Conservation (phyloP, 208 protist species). For the Crithidia mellificae region DNA sequence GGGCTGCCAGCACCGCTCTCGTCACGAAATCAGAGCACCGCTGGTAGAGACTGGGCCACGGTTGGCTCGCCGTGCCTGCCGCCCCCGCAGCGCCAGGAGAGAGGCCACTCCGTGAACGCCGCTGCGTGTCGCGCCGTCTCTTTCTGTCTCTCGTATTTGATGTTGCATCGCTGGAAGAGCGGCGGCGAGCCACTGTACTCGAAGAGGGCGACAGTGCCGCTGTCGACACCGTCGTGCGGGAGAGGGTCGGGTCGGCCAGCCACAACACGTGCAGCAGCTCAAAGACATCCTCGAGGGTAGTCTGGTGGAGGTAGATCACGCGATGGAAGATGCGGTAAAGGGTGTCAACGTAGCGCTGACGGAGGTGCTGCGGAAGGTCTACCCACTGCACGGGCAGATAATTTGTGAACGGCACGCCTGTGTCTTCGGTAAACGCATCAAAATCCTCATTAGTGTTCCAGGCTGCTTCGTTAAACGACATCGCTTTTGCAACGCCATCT, state of each 20-base stretch:
- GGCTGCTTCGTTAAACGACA: too few species aligned
- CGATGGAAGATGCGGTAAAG: conserved; percentile 21
- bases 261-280: conserved; percentile 33
- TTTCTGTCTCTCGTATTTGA: not conserved
- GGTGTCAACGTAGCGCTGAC: conserved; percentile 26
- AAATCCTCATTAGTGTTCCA: too few species aligned
- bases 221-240: not conserved
- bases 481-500: too few species aligned
- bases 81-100: too few species aligned
- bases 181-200: too few species aligned
- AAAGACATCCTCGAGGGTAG: conserved; percentile 11
- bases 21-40: not conserved
- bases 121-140: not conserved
- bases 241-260: conserved; percentile 25
- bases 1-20: not conserved
- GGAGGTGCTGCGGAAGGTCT: conserved; percentile 10
- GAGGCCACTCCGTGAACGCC: not conserved
- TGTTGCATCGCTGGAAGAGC: too few species aligned
- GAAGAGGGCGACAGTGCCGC: not conserved
- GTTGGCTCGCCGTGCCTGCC: not conserved
- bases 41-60: conserved; percentile 15
- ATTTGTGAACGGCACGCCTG: too few species aligned
- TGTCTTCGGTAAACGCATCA: too few species aligned
- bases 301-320: conserved; percentile 10
- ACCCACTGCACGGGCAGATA: conserved; percentile 18